Base-by-base conservation (phyloP, 2,329 filamentous ascomycete species). In the Colletotrichum siamense region DNA sequence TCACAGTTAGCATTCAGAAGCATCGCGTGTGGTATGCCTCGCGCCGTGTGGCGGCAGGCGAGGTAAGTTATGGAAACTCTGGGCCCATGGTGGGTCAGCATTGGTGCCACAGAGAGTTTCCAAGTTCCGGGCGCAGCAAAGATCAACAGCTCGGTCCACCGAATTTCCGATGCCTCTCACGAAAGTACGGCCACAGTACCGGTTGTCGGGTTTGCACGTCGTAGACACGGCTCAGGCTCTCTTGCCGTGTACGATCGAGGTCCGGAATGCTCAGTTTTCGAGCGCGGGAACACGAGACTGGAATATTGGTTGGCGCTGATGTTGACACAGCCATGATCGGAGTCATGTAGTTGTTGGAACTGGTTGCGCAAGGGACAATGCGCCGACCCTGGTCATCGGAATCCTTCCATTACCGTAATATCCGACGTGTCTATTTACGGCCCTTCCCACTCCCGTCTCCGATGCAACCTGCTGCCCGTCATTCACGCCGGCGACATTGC, bases 101-200 rank as follows among this genome's bases (percentile, higher is more conserved):
- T 12, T n/a, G 28, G 49, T 52, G 39, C 64, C 44, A 63, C 52
- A 32, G 16, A 49, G 22, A 36, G 18, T 62, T n/a, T 61, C 26
- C 26, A 44, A 57, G 32, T 36, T 30, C 71, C 39, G 26, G 39
- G 9, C 63, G 57, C 16, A 52, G 36, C 28, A 49, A 30, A 32
- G 55, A 66, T 65, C 72, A 65, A 39, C 61, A 24, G 34, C 18
- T 59, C 49, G 28, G 32, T 69, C 30, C 28, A 67, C 69, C 63
- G 69, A 62, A 66, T 44, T 44, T 75, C 69, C 73, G 73, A 52
- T 16, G n/a, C 22, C 18, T 24, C 9, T 24, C 30, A 15, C 39
- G 36, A 72, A 68, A 55, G 30, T 75, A 65, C 72, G 73, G 73
- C 36, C 63, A 75, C 73, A 72, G 69, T 75, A 55, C 22, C 55